Percentiles rank a stretch among this genome's conserved stretches.
These are phyloP conservation scores for Scleromitrula shiraiana DNA, from an alignment of 2,329 filamentous ascomycete genomes.

Conservation along the genomic window DNA sequence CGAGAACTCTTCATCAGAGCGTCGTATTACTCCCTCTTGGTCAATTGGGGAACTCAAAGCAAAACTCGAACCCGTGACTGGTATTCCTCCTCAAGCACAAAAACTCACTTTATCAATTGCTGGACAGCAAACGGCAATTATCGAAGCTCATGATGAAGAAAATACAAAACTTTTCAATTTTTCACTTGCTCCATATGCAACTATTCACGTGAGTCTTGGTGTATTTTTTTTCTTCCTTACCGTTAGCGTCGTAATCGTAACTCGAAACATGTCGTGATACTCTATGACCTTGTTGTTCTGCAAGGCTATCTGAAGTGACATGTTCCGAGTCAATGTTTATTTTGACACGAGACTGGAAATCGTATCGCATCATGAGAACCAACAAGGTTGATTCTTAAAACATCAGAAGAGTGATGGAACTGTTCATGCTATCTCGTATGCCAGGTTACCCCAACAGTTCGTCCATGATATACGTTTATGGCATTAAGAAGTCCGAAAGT, in stretches of 20 bases:
- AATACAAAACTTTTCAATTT: slow-evolving; percentile 55
- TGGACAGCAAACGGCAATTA: slow-evolving; percentile 50
- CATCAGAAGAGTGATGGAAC: slow-evolving; percentile 4
- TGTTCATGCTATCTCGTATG: slow-evolving; percentile 4
- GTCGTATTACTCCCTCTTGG: slow-evolving; percentile 89
- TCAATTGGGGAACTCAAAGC: slow-evolving; percentile 73
- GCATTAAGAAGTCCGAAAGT: neutral
- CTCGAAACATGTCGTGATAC: slow-evolving; percentile 11
- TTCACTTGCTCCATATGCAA: slow-evolving; percentile 64
- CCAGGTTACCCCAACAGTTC: slow-evolving; percentile 8
- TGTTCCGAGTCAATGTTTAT: neutral
- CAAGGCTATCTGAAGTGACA: slow-evolving; percentile 6
- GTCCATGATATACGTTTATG: slow-evolving; percentile 1
- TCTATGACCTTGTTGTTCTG: slow-evolving; percentile 8
- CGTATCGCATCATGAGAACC: slow-evolving; percentile 1
- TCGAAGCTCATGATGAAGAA: slow-evolving; percentile 69
- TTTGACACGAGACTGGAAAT: slow-evolving; percentile 1
- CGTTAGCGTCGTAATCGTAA: slow-evolving; percentile 8
- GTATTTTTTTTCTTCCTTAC: slow-evolving; percentile 3
- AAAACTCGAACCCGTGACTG: slow-evolving; percentile 88
- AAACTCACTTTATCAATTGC: slow-evolving; percentile 63
- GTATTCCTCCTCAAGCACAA: slow-evolving; percentile 75
- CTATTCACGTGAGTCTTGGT: slow-evolving; percentile 64
- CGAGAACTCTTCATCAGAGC: slow-evolving; percentile 73
- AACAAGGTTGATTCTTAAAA: neutral